A percentile compares a stretch with the other conserved stretches of the same genome.
Evolutionary conservation across 2,329 filamentous ascomycete genomes (phyloP).

Genomic region (Hypoxylon sp.): DNA sequence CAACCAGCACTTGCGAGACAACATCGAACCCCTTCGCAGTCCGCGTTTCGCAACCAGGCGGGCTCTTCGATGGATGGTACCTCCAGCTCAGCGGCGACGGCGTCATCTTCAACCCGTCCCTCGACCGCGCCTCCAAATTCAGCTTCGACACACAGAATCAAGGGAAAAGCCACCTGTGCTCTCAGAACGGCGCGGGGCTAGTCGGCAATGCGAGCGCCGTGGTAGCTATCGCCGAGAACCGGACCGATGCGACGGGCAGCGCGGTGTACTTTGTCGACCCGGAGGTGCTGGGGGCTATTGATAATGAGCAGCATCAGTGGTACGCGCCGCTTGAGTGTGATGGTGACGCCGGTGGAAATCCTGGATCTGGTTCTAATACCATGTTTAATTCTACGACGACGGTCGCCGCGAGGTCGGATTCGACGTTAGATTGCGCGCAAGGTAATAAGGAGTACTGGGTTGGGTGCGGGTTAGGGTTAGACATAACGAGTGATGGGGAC

Average conservation of each 20-base stretch:
- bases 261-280: constrained; percentile 51
- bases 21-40: constrained; percentile 49
- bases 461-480: constrained; percentile 53
- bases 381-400: constrained; percentile 6
- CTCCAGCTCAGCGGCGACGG: constrained; percentile 50
- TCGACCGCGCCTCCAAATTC: constrained; percentile 46
- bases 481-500: constrained; percentile 48
- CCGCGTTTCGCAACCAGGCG: constrained; percentile 50
- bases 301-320: constrained; percentile 42
- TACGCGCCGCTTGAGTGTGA: constrained; percentile 48
- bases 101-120: constrained; percentile 49
- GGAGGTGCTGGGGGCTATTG: constrained; percentile 43
- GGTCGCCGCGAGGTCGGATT: background rate
- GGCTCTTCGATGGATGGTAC: constrained; percentile 54
- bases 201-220: constrained; percentile 38
- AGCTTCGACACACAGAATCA: constrained; percentile 45
- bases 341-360: constrained; percentile 2
- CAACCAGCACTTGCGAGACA: constrained; percentile 48
- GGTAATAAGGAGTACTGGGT: constrained; percentile 50
- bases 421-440: constrained; percentile 45
- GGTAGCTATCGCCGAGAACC: constrained; percentile 50
- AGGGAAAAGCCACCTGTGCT: constrained; percentile 49
- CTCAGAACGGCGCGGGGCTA: constrained; percentile 42
- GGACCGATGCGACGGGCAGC: constrained; percentile 42
- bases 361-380: background rate